Conservation (phyloP, 768 basidiomycete species). For the Chiua virens region DNA sequence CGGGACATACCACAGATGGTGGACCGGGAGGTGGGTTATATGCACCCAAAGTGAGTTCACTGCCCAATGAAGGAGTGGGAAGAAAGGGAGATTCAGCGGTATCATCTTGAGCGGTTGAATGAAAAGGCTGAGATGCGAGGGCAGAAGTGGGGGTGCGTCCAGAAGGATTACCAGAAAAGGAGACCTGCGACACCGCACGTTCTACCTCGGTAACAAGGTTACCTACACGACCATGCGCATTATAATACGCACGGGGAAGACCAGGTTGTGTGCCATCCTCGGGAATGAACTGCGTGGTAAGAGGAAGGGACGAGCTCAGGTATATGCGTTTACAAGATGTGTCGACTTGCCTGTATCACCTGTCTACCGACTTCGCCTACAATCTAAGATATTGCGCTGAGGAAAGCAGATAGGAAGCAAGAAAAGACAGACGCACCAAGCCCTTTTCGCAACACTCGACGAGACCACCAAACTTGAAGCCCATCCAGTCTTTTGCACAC, state of each 20-base stretch:
- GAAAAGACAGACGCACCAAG: conserved; percentile 35
- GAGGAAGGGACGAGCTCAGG: conserved; percentile 3
- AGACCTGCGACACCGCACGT: conserved; percentile 52
- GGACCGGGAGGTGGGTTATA: conserved; percentile 11
- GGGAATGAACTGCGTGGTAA: conserved; percentile 63
- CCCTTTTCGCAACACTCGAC: conserved; percentile 86
- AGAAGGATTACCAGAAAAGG: conserved; percentile 42
- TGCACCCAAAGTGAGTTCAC: conserved; percentile 26
- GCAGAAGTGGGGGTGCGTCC: conserved; percentile 4
- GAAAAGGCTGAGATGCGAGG: not conserved
- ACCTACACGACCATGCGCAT: conserved; percentile 62
- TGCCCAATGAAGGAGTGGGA: conserved; percentile 34
- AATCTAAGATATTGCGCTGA: conserved; percentile 31
- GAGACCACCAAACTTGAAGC: conserved; percentile 84
- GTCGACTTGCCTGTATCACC: conserved; percentile 39
- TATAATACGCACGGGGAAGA: conserved; percentile 69
- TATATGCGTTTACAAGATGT: not conserved
- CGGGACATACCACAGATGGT: conserved; percentile 17
- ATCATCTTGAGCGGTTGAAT: conserved; percentile 1
- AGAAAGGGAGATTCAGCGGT: conserved; percentile 21
- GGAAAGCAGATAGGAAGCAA: not conserved
- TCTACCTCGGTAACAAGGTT: conserved; percentile 63
- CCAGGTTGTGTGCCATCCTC: conserved; percentile 82
- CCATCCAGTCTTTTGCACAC: conserved; percentile 68
- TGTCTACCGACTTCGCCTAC: conserved; percentile 51